Base-by-base conservation (phyloP, 164 flowering plant genomes). In the Piper betle region DNA sequence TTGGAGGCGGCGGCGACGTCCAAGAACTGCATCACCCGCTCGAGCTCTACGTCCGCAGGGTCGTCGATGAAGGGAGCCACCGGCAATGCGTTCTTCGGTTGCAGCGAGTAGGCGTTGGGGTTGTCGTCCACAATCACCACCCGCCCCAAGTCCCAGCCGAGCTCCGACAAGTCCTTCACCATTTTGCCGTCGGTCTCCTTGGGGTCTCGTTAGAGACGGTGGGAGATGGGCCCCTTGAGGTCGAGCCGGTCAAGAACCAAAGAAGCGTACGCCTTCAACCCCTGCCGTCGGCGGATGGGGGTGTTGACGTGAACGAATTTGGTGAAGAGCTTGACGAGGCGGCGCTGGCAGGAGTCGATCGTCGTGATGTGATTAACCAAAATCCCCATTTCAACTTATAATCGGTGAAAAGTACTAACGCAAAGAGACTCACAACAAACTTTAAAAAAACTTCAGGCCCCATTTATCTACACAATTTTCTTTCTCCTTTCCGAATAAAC, bases 121-220 rank as follows among this genome's bases (percentile, higher is more conserved):
- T 88, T 86, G 53, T 91, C 97, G 65, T 91, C 97, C 0, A 91
- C 80, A 12, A 91, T 77, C 63, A 84, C 85, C n/a, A 71, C 86
- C 57, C 70, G 64, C 62, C 61, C 71, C 76, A 92, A 57, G 59
- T 89, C 93, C 71, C 96, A 78, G 69, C 96, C 96, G 57, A 71
- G 6, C n/a, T 65, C 73, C 3, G 81, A 69, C 75, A 92, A 72
- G 73, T 92, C 96, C 79, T 92, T 92, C 70, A 89, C 90, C 38
- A 69, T 82, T 61, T 55, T 84, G 66, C 93, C 96, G 0, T 79
- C 84, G 39, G 73, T 52, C 37, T 77, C 78, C 68, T 60, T 80
- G 66, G 96, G 80, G 64, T 89, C 93, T 6, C 96, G 67, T 60
- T 85, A 92, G 39, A 92, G 71, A 59, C 93, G 59, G 67, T 92